Percentiles rank a stretch among this genome's conserved stretches.
These are phyloP conservation scores for Endothia cerciana DNA, from an alignment of 2,329 filamentous ascomycete species.

Conservation along the genomic window DNA sequence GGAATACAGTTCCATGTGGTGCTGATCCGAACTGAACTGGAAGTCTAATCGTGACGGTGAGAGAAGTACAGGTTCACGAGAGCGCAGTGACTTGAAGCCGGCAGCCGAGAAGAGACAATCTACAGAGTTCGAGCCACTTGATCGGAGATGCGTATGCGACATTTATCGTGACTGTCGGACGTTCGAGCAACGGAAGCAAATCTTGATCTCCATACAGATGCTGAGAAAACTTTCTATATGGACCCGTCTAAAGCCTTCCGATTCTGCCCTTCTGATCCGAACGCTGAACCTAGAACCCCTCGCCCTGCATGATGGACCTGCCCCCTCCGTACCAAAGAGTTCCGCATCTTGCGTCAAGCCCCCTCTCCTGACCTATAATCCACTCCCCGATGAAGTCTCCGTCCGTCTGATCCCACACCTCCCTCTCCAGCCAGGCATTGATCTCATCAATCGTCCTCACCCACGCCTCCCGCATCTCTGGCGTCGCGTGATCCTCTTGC, in stretches of 20 bases:
- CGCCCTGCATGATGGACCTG: constrained; percentile 65
- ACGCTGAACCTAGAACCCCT: constrained; percentile 55
- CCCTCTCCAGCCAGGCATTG: constrained; percentile 72
- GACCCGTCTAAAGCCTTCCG: background rate
- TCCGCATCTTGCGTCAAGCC: constrained; percentile 76
- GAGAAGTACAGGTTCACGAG: constrained; percentile 18
- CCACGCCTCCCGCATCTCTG: constrained; percentile 64
- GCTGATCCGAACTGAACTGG: constrained; percentile 22
- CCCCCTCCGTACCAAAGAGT: constrained; percentile 88
- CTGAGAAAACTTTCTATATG: background rate
- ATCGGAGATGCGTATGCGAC: background rate
- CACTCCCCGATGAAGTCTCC: constrained; percentile 67
- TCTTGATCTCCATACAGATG: background rate
- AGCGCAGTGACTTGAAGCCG: constrained; percentile 17
- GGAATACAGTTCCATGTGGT: constrained; percentile 28
- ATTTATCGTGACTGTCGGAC: background rate
- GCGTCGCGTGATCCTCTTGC: constrained; percentile 64
- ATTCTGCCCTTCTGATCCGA: background rate
- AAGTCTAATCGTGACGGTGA: constrained; percentile 22
- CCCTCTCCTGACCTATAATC: constrained; percentile 84
- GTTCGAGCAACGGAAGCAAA: background rate
- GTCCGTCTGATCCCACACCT: constrained; percentile 67
- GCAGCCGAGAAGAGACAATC: constrained; percentile 23
- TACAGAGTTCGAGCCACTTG: constrained; percentile 22
- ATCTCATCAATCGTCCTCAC: constrained; percentile 73